phyloP scores from a whole-genome alignment of 2,329 filamentous ascomycete species.

The Dothidotthia symphoricarpi region DNA sequence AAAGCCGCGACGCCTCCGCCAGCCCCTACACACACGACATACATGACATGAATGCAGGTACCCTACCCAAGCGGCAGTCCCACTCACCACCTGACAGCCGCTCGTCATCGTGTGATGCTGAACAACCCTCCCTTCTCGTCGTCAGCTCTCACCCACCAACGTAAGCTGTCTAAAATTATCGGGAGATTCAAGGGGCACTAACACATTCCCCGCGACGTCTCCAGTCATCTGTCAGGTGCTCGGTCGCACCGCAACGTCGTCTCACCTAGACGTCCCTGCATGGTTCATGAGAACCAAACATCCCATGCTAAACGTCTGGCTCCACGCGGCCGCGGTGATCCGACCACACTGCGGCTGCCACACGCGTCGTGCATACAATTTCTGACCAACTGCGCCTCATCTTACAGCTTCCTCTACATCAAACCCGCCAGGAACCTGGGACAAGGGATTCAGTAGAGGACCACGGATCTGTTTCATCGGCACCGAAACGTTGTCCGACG shows the following conservation, averaged over 20 bases:
- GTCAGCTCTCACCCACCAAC: too few relatives aligned
- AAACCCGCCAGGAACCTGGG: conserved; percentile 10
- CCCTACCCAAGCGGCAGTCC: too few relatives aligned
- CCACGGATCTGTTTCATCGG: conserved; percentile 23
- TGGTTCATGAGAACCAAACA: background rate
- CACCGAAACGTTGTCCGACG: conserved; percentile 8
- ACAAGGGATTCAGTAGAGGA: conserved; percentile 19
- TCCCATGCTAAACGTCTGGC: too few relatives aligned
- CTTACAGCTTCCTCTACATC: background rate
- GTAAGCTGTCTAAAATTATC: too few relatives aligned
- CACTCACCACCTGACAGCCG: too few relatives aligned
- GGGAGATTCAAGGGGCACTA: background rate
- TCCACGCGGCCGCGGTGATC: background rate
- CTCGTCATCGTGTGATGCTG: too few relatives aligned
- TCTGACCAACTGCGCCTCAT: conserved; percentile 1
- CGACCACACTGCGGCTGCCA: background rate
- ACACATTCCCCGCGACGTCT: conserved; percentile 5
- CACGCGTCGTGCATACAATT: background rate
- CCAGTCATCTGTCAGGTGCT: background rate
- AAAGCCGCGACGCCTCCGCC: too few relatives aligned
- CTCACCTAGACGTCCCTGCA: background rate
- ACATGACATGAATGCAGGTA: too few relatives aligned
- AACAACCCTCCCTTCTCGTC: too few relatives aligned
- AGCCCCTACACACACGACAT: too few relatives aligned
- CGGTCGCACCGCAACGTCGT: background rate